Evolutionary conservation across 768 basidiomycete species (phyloP).

Genomic region (Trametes punicea): DNA sequence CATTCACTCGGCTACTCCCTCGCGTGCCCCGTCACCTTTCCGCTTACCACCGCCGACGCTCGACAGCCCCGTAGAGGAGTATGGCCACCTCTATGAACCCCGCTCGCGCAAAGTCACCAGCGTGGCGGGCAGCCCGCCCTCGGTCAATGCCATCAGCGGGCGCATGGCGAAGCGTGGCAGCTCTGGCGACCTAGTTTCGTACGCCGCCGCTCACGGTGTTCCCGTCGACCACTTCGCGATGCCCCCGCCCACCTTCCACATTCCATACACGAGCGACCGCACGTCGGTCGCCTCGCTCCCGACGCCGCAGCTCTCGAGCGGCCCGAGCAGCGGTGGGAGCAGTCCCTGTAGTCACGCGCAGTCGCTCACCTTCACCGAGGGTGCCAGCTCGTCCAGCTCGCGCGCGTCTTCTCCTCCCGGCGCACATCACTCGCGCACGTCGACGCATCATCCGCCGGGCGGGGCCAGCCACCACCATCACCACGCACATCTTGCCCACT

Average conservation of each 20-base stretch:
- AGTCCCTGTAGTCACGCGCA: slow-evolving; percentile 55
- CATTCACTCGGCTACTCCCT: slow-evolving; percentile 66
- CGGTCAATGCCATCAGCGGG: slow-evolving; percentile 18
- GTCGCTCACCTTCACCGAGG: slow-evolving; percentile 28
- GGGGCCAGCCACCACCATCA: slow-evolving; percentile 27
- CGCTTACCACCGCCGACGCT: slow-evolving; percentile 51
- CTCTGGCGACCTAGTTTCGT: slow-evolving; percentile 31
- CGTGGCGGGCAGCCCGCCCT: slow-evolving; percentile 38
- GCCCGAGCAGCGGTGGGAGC: slow-evolving; percentile 61
- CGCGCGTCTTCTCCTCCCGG: slow-evolving; percentile 59
- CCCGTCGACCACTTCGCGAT: slow-evolving; percentile 26
- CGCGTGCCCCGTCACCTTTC: slow-evolving; percentile 71
- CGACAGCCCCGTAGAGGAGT: slow-evolving; percentile 30
- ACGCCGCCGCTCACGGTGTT: slow-evolving; percentile 28
- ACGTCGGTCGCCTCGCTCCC: slow-evolving; percentile 33
- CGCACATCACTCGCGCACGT: slow-evolving; percentile 16
- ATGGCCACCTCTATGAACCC: slow-evolving; percentile 19
- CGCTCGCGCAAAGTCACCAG: slow-evolving; percentile 29
- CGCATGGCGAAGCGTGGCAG: slow-evolving; percentile 28
- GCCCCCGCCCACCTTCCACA: slow-evolving; percentile 21
- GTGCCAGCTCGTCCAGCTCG: slow-evolving; percentile 51
- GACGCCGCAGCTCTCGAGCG: slow-evolving; percentile 63
- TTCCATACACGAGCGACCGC: slow-evolving; percentile 27
- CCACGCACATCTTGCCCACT: slow-evolving; percentile 74
- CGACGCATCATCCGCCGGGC: slow-evolving; percentile 9